A percentile compares a stretch with the other conserved stretches of the same genome.
These are phyloP conservation scores for Mrakia blollopis DNA, from an alignment of 768 basidiomycete species.

Conservation along the genomic window DNA sequence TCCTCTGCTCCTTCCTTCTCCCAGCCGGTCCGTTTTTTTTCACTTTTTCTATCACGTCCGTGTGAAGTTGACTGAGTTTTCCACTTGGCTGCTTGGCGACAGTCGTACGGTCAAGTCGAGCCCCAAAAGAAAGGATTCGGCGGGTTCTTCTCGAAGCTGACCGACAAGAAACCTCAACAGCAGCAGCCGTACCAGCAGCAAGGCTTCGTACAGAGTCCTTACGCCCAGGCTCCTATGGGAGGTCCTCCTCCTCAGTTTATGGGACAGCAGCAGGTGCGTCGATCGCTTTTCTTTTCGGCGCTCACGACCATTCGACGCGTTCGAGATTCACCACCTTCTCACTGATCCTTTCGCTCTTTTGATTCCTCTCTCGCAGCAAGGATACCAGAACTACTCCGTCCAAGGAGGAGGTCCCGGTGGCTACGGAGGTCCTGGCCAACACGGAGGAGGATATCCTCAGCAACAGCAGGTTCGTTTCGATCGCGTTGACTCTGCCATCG, in stretches of 20 bases:
- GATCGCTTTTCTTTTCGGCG: too few relatives aligned
- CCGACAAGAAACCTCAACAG: not conserved
- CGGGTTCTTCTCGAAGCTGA: not conserved
- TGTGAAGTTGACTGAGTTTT: not conserved
- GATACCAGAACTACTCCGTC: not conserved
- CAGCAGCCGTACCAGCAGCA: not conserved
- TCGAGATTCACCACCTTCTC: not conserved
- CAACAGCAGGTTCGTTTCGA: not conserved
- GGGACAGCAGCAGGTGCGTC: not conserved
- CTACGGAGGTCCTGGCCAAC: not conserved
- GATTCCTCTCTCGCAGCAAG: not conserved
- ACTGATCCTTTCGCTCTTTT: not conserved
- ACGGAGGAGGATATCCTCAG: not conserved
- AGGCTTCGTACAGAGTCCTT: not conserved
- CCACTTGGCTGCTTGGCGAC: not conserved
- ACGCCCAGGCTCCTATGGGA: not conserved
- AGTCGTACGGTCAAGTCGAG: not conserved
- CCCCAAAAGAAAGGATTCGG: not conserved
- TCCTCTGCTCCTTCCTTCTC: not conserved
- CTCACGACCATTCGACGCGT: not conserved
- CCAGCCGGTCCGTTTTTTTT: not conserved
- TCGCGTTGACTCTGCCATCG: too few relatives aligned
- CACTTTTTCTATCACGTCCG: not conserved
- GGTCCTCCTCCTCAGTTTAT: conserved; percentile 1
- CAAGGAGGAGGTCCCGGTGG: not conserved